Conservation (phyloP, 257 asterid genomes). For the Lantana camara region DNA sequence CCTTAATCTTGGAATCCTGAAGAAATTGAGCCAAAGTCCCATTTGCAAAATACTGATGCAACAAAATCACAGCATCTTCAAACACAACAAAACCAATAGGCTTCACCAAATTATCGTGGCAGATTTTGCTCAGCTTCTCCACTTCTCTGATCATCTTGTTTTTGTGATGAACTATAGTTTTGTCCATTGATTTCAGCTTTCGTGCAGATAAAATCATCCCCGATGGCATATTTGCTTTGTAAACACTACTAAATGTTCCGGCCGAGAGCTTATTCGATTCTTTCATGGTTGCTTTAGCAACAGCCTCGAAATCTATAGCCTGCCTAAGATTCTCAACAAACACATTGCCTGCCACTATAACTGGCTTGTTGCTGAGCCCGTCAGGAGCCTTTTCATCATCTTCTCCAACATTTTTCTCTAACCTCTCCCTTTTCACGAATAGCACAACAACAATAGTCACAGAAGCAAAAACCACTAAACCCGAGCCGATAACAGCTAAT, state of each 20-base stretch:
- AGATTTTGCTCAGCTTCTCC: constrained; percentile 62
- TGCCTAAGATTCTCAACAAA: constrained; percentile 64
- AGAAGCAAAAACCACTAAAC: constrained; percentile 60
- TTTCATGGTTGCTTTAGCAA: constrained; percentile 55
- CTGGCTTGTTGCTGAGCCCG: constrained; percentile 48
- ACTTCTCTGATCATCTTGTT: constrained; percentile 70
- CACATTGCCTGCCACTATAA: constrained; percentile 64
- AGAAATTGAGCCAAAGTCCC: constrained; percentile 64
- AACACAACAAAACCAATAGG: constrained; percentile 63
- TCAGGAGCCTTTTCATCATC: constrained; percentile 30
- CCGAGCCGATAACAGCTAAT: constrained; percentile 64
- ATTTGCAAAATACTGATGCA: constrained; percentile 51
- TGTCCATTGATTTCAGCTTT: constrained; percentile 63
- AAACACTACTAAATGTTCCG: constrained; percentile 67
- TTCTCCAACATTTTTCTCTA: constrained; percentile 64
- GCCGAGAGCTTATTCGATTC: constrained; percentile 54
- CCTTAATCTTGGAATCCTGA: constrained; percentile 44
- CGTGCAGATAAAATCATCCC: constrained; percentile 63
- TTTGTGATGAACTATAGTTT: constrained; percentile 55
- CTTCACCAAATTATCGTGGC: constrained; percentile 55
- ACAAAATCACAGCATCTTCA: constrained; percentile 60
- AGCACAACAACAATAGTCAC: constrained; percentile 60
- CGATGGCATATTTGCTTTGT: constrained; percentile 73
- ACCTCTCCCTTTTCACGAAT: constrained; percentile 74
- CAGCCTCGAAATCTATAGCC: constrained; percentile 69